Conservation (phyloP, 2,329 filamentous ascomycete species). For the Sclerotinia spermophila region DNA sequence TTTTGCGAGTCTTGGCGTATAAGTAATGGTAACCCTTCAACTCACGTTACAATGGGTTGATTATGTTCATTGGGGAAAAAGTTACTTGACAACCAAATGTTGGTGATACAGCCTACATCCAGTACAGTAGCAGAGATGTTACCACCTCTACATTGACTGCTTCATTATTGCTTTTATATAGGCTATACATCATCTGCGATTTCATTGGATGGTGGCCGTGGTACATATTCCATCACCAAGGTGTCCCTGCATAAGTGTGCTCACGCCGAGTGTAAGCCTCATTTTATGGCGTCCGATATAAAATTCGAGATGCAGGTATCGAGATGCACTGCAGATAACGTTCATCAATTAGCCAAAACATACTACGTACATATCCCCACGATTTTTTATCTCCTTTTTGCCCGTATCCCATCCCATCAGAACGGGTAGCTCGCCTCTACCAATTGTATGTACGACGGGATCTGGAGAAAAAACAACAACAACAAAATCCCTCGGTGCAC, state of each 20-base stretch:
- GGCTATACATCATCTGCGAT: not conserved
- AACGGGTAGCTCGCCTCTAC: not conserved
- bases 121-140: not conserved
- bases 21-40: not conserved
- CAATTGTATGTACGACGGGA: not conserved
- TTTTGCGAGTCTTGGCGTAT: not conserved
- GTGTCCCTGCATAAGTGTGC: constrained; percentile 9
- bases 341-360: not conserved
- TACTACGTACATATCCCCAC: not conserved
- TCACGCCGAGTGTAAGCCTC: not conserved
- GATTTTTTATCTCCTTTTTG: not conserved
- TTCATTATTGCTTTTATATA: not conserved
- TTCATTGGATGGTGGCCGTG: not conserved
- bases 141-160: no score
- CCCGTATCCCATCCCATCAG: not conserved
- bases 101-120: not conserved
- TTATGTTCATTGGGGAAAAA: not conserved
- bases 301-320: not conserved
- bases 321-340: not conserved
- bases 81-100: constrained; percentile 1
- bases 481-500: not conserved
- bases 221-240: not conserved
- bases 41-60: not conserved
- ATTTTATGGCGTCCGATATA: not conserved
- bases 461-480: not conserved